phyloP scores from a whole-genome alignment of 1,284 basidiomycete species.

The Cutaneotrichosporon sp. region DNA sequence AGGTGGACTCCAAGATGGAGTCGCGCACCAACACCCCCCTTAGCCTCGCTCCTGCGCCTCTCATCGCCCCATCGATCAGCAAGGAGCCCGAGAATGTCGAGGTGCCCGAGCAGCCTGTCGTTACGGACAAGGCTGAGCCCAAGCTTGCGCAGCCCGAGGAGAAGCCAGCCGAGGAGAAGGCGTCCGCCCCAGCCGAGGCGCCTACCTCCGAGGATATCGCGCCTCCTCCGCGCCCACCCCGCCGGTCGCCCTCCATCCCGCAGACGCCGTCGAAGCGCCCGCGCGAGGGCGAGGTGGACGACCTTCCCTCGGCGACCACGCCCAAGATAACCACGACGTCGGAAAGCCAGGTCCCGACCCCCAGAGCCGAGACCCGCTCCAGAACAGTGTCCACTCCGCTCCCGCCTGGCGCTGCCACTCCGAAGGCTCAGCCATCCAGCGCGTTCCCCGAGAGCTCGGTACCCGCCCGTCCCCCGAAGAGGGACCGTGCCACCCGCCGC shows the following conservation, averaged over 20 bases:
- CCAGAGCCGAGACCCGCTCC: constrained; percentile 8
- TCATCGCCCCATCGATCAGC: not conserved
- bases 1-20: constrained; percentile 13
- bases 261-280: constrained; percentile 19
- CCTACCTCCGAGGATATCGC: not conserved
- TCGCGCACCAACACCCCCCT: not conserved
- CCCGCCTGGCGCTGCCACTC: constrained; percentile 22
- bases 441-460: constrained; percentile 4
- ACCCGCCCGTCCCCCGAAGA: constrained; percentile 17
- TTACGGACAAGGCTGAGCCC: not conserved
- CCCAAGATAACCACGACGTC: constrained; percentile 15
- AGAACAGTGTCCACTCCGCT: constrained; percentile 8
- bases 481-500: constrained; percentile 59
- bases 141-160: not conserved
- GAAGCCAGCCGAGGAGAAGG: not conserved
- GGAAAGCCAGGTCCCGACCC: constrained; percentile 6
- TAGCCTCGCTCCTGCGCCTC: not conserved
- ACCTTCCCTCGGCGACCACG: constrained; percentile 8
- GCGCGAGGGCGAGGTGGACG: constrained; percentile 18
- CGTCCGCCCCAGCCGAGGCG: not conserved
- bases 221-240: constrained; percentile 11
- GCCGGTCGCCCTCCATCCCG: constrained; percentile 1
- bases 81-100: not conserved
- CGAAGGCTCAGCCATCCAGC: constrained; percentile 18
- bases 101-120: not conserved